Percentiles rank a stretch among this genome's conserved stretches.
Evolutionary conservation across 352 stramenopile genomes (phyloP).

Genomic region (Phytophthora lateralis): DNA sequence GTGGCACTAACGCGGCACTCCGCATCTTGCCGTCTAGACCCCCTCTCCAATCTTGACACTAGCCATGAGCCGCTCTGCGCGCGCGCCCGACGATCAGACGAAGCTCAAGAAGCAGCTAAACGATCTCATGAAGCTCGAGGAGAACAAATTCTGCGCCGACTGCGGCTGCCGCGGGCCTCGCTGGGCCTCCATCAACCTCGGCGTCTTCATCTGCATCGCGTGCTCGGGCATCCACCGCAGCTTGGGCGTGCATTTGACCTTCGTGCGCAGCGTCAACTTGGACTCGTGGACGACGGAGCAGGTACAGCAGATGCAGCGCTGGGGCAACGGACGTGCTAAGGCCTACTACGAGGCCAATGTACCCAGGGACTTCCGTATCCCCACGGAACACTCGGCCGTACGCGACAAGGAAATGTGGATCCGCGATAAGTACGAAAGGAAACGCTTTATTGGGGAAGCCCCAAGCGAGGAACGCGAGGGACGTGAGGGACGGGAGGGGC

Average conservation of each 20-base stretch:
- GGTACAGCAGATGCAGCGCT: conserved; percentile 91
- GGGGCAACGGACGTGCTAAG: conserved; percentile 91
- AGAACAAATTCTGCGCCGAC: conserved; percentile 92
- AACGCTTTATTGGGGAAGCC: conserved; percentile 68
- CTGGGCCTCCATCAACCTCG: conserved; percentile 94
- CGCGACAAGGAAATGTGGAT: conserved; percentile 93
- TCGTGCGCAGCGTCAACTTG: conserved; percentile 93
- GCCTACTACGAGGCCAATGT: conserved; percentile 90
- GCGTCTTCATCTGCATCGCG: conserved; percentile 95
- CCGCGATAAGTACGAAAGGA: conserved; percentile 90
- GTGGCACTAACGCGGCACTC: conserved; percentile 10
- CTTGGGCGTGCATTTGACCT: conserved; percentile 93
- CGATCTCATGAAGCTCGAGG: conserved; percentile 90
- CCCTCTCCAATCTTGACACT: neutral
- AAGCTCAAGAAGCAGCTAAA: conserved; percentile 91
- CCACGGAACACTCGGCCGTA: conserved; percentile 79
- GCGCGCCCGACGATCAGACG: conserved; percentile 75
- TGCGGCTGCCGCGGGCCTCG: conserved; percentile 87
- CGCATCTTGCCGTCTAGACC: conserved; percentile 8
- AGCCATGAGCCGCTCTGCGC: conserved; percentile 60
- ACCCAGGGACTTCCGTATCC: conserved; percentile 74
- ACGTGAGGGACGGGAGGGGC: conserved; percentile 25
- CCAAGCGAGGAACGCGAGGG: conserved; percentile 25
- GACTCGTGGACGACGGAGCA: conserved; percentile 94
- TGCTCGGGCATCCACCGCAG: conserved; percentile 94